Percentiles rank a stretch among this genome's conserved stretches.
Evolutionary conservation across 331 rosid species (phyloP).

Genomic region (Spiraea crenata): DNA sequence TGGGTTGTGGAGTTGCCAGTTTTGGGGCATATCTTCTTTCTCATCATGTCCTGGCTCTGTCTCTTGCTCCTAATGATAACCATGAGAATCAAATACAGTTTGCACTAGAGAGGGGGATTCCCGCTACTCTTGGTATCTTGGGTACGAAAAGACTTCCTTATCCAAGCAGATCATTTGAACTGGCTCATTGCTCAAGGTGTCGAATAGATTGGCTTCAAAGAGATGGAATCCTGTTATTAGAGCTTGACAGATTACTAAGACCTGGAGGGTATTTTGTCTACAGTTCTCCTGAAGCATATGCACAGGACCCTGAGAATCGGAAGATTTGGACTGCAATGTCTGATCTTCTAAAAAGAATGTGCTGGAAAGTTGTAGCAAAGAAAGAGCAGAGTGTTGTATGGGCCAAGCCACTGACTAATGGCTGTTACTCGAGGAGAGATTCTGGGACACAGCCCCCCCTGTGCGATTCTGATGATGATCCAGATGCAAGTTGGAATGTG

Average conservation of each 20-base stretch:
- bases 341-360: constrained; percentile 49
- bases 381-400: constrained; percentile 61
- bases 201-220: constrained; percentile 76
- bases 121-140: constrained; percentile 65
- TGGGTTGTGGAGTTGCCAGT: constrained; percentile 77
- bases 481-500: constrained; percentile 59
- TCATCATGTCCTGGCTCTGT: constrained; percentile 47
- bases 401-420: constrained; percentile 54
- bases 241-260: constrained; percentile 61
- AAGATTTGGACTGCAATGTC: constrained; percentile 56
- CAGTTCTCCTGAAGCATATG: constrained; percentile 71
- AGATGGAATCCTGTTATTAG: constrained; percentile 55
- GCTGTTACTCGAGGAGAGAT: constrained; percentile 56
- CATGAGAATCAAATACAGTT: constrained; percentile 70
- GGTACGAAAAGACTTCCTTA: constrained; percentile 64
- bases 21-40: constrained; percentile 69
- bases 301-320: constrained; percentile 48
- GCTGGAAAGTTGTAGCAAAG: constrained; percentile 55
- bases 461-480: constrained; percentile 37
- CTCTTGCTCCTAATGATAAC: constrained; percentile 62
- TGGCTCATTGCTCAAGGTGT: constrained; percentile 67
- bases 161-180: constrained; percentile 65
- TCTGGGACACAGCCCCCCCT: constrained; percentile 39
- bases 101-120: constrained; percentile 69
- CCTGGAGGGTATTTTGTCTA: constrained; percentile 68